Evolutionary conservation across 306 rosid species (phyloP), one percentile per base, ranked within the genome.

Genomic region (Hippophae tibetana): DNA sequence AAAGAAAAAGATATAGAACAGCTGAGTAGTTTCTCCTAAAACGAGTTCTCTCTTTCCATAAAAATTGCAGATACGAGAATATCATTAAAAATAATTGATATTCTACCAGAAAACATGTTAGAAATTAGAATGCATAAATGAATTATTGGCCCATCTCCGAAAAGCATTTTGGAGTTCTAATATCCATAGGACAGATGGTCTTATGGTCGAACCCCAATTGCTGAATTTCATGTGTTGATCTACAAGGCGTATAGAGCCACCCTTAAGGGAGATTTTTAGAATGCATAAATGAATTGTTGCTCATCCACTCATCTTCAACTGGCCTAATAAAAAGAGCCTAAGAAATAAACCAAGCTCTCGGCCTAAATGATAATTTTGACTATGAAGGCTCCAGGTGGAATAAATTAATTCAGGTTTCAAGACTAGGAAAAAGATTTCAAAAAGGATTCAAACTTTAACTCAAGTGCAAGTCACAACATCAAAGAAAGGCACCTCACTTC

Each of bases 301-400:
- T 46, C 47, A 61, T 9, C 52, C 26, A 41, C 56, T 60, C 60
- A 45, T 41, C 43, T 61, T 45, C 55, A 8, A 43, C 43, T 43
- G 25, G 48, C 1, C 12, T 14, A 60, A 18, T 1, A 27, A 27
- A 13, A 6, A 25, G 45, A 43, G 48, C 1, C 12, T 14, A 60
- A 18, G 38, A 42, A 10, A 52, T 13, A 43, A 31, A 26, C 27
- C 10, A 31, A 8, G 41, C 14, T 8, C 23, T 26, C 26, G 52
- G 47, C 47, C 23, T 50, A 45, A 10, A 38, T 10, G 38, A 54
- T 49, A 46, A 47, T 56, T 45, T 47, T 38, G 50, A n/a, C 31
- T 43, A 44, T 44, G 46, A 13, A 5, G 18, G 5, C 42, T 53
- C 38, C 26, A 65, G 13, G 53, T 13, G 14, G 13, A 64, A 54